Base-by-base conservation (phyloP, 169 alveolate species). In the Eimeria necatrix region DNA sequence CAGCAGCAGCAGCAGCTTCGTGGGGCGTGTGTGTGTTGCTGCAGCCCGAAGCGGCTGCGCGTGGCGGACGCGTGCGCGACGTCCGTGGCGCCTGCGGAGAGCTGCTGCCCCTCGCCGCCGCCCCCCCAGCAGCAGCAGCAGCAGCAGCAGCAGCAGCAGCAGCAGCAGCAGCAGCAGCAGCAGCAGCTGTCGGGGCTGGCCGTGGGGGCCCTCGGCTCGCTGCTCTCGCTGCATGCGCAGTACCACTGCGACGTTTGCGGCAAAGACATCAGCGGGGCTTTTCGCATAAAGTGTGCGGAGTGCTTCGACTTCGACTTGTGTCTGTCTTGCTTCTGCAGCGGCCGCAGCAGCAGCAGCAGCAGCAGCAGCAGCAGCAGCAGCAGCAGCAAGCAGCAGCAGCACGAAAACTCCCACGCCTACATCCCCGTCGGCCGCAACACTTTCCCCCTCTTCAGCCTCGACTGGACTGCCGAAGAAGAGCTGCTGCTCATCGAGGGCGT, bases 401-500 rank as follows among this genome's bases (percentile, higher is more conserved):
- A 98, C 94, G 95, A 94, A 51, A 97, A 98, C 61, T 78, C 96
- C 78, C 99, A 98, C 94, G 95, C 96, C 53, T 98, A 98, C 92
- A 98, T 97, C 48, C 99, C 99, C 14, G 97, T 98, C 18, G 99
- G 99, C 10, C 96, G 98, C 24, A 97, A 97, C 95, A 96, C 96
- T 87, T 98, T 98, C 85, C 98, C 98, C 1, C 96, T 98, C 51
- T 96, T 97, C 87, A 94, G 97, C 41, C 71, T 81, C 73, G 98
- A 98, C 85, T 98, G 99, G 99, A 97, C 98, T 20, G 99, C 99
- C 32, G 99, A 98, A 92, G 99, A 98, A 94, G 99, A 98, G 51
- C 80, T 98, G 68, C n/a, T 97, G 49, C 97, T 98, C 53, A 95
- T 98, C 52, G 99, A 98, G 56, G 99, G 98, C 71, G 96, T 98